Base-by-base conservation (phyloP, 805 yeast species). In the Wickerhamiella kurtzmanii region DNA sequence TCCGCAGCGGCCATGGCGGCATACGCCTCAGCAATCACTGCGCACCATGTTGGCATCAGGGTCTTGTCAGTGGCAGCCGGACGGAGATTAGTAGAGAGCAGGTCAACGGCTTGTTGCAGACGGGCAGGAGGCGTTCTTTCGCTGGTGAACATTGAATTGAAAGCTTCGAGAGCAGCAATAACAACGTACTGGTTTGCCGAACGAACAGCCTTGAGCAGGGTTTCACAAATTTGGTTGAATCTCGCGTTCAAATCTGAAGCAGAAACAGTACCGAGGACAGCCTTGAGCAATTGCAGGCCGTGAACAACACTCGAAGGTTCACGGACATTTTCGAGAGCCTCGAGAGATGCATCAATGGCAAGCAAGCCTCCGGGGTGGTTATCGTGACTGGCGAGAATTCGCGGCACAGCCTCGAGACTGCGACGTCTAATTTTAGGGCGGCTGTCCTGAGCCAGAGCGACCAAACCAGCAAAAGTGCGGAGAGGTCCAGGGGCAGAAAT, bases 371-470 rank as follows among this genome's bases (percentile, higher is more conserved):
- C 82, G 9, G 95, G 94, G 8, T 79, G 77, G 2, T 83, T 80
- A 51, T 73, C 73, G 2, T 66, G 41, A 38, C 20, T 38, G n/a
- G 20, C 53, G 50, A 92, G 67, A 25, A 92, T 68, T 2, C 69
- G 72, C 43, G 72, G 66, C n/a, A 92, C 72, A 1, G 96, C 83
- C 48, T 92, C 98, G 57, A 80, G 82, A 1, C 97, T 95, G 69
- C 96, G 80, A 74, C 82, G 85, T 63, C 98, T 77, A 11, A 92
- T 94, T 58, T 92, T 92, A 35, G 98, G 98, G 60, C 97, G 76
- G 41, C 82, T 81, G 64, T 92, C 96, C 39, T 84, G 66, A 0
- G 89, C 76, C 51, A 86, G 71, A n/a, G 82, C 75, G 18, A 62
- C 48, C 18, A 58, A 46, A 28, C 58, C 59, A n/a, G 55, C 49